Evolutionary conservation across 495 filamentous ascomycete genomes (phyloP).

Genomic region (Xanthoparmelia taractica): DNA sequence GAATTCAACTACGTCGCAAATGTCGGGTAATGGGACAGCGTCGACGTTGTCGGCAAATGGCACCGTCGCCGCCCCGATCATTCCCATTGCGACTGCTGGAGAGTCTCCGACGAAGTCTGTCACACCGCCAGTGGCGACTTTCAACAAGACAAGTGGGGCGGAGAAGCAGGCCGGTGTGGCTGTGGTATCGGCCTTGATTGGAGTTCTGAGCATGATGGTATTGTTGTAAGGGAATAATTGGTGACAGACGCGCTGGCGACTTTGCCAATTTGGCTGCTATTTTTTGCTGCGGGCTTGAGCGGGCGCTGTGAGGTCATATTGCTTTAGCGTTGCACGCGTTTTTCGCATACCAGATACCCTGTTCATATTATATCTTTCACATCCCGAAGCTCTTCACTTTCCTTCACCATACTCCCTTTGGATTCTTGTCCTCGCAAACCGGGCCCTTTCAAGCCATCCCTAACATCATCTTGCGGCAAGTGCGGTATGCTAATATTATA

Average conservation of each 20-base stretch:
- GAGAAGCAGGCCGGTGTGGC: constrained; percentile 1
- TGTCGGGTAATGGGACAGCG: background rate
- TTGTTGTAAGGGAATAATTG: background rate
- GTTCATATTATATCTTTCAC: background rate
- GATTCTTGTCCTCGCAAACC: background rate
- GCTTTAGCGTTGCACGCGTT: background rate
- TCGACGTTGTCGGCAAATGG: background rate
- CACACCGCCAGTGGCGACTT: background rate
- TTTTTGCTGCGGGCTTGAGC: constrained; percentile 2
- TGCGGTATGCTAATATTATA: background rate
- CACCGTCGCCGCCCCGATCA: background rate
- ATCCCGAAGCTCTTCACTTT: background rate
- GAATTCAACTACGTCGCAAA: background rate
- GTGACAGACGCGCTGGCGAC: background rate
- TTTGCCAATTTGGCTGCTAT: background rate
- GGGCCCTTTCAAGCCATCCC: background rate
- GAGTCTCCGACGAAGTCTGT: background rate
- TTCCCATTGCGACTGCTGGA: background rate
- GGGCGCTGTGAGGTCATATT: background rate
- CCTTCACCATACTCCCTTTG: background rate
- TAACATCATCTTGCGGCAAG: background rate
- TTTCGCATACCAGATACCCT: background rate
- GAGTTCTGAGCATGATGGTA: background rate
- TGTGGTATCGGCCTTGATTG: background rate
- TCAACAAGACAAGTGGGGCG: background rate